Percentiles rank a stretch among this genome's conserved stretches.
phyloP scores from a whole-genome alignment of 2,329 filamentous ascomycete genomes.

The Gnomoniopsis sp. region DNA sequence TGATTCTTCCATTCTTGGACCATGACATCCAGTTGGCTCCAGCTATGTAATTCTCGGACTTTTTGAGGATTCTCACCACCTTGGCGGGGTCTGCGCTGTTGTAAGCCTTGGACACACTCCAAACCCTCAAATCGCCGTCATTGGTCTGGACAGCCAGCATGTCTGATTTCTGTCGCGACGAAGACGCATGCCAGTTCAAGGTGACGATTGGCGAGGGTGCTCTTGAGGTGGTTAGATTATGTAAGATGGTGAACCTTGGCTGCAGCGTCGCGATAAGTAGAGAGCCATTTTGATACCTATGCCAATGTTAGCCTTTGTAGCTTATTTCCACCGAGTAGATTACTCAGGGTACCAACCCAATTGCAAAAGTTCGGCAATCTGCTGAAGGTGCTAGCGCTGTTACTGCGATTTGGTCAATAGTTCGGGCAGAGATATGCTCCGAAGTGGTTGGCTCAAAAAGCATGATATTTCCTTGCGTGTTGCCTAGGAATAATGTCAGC shows the following conservation, averaged over 20 bases:
- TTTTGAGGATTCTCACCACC: conserved; percentile 82
- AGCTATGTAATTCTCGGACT: conserved; percentile 67
- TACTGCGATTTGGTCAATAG: conserved; percentile 87
- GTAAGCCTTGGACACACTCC: conserved; percentile 87
- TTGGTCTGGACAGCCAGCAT: conserved; percentile 93
- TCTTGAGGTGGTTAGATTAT: conserved; percentile 82
- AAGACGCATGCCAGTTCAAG: conserved; percentile 93
- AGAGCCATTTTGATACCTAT: conserved; percentile 90
- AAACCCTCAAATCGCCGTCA: conserved; percentile 89
- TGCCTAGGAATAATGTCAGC: conserved; percentile 56
- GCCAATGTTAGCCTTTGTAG: conserved; percentile 16
- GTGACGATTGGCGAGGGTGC: conserved; percentile 83
- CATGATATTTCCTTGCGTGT: conserved; percentile 87
- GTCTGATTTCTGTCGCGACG: conserved; percentile 91
- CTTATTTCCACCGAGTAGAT: too few relatives aligned
- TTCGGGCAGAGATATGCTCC: conserved; percentile 86
- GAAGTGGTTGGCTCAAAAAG: conserved; percentile 90
- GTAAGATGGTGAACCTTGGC: conserved; percentile 88
- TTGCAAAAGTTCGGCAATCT: conserved; percentile 92
- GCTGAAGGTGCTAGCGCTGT: conserved; percentile 86
- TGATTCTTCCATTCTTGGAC: conserved; percentile 96
- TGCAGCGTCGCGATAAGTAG: conserved; percentile 86
- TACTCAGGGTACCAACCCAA: conserved; percentile 69
- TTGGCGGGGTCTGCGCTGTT: conserved; percentile 73
- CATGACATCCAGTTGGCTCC: conserved; percentile 95